Conservation (phyloP, 768 basidiomycete species). For the Leucosporidium creatinivorum region DNA sequence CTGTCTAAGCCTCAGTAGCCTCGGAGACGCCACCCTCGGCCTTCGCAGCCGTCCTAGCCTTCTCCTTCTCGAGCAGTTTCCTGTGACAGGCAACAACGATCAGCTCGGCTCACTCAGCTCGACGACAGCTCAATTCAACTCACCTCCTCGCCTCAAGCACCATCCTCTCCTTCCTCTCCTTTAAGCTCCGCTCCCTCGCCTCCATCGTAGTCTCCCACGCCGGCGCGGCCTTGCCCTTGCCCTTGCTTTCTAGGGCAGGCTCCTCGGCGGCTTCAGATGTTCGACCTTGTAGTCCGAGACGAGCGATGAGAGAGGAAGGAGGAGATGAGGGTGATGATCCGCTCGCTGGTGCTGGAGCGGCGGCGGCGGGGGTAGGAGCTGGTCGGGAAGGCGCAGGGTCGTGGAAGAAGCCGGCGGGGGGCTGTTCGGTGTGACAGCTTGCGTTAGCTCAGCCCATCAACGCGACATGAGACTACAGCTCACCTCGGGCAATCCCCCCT, state of each 20-base stretch:
- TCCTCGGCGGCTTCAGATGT: background rate
- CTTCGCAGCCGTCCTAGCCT: background rate
- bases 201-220: conserved; percentile 12
- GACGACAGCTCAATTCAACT: background rate
- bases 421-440: background rate
- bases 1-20: too few relatives aligned
- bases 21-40: background rate
- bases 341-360: background rate
- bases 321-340: background rate
- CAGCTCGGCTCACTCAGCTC: background rate
- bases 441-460: background rate
- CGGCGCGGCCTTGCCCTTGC: conserved; percentile 10
- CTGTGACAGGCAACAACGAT: background rate
- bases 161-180: conserved; percentile 27
- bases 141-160: conserved; percentile 32
- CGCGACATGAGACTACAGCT: background rate
- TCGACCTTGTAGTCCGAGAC: conserved; percentile 11
- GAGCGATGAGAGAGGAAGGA: conserved; percentile 28
- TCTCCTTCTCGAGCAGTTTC: conserved; percentile 15
- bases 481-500: conserved; percentile 29
- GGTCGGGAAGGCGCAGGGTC: background rate
- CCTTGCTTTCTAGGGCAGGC: conserved; percentile 4
- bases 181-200: conserved; percentile 24
- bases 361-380: background rate
- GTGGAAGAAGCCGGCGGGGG: conserved; percentile 25